These are phyloP conservation scores for Blastocystis sp. DNA, from an alignment of 352 stramenopile genomes.

Conservation along the genomic window DNA sequence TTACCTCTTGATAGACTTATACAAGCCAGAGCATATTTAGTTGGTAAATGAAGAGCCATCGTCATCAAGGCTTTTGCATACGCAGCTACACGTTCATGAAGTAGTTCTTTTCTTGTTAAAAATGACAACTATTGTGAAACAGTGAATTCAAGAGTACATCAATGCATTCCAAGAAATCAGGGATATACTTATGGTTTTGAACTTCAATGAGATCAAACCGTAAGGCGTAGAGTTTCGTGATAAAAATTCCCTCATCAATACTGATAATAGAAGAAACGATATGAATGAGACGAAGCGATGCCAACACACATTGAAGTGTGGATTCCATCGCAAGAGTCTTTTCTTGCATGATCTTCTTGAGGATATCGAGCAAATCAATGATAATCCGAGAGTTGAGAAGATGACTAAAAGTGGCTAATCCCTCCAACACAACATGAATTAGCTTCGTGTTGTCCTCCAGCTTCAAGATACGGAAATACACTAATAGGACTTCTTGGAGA, in stretches of 20 bases:
- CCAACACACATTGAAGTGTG: constrained; percentile 24
- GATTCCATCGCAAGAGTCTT: not conserved
- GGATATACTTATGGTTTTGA: not conserved
- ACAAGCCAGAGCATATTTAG: constrained; percentile 41
- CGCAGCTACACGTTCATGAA: constrained; percentile 38
- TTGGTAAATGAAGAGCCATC: constrained; percentile 26
- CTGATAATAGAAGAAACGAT: not conserved
- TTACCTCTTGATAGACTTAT: not conserved
- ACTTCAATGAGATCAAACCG: not conserved
- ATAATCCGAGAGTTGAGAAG: constrained; percentile 54
- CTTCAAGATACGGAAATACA: constrained; percentile 65
- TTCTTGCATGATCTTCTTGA: constrained; percentile 17
- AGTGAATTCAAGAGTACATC: not conserved
- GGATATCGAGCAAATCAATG: constrained; percentile 25
- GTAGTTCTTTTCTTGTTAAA: constrained; percentile 44
- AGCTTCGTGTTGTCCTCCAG: not conserved
- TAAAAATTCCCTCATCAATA: constrained; percentile 29
- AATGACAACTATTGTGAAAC: not conserved
- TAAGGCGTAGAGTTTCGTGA: constrained; percentile 11
- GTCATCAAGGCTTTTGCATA: constrained; percentile 26
- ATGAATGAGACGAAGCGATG: constrained; percentile 13
- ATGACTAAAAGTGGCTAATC: constrained; percentile 41
- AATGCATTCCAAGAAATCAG: constrained; percentile 49
- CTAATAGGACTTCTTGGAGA: constrained; percentile 43
- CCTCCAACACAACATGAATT: constrained; percentile 53